Evolutionary conservation across 2,329 filamentous ascomycete genomes (phyloP), one percentile per base, ranked within the genome.

Genomic region (Apiospora sp.): DNA sequence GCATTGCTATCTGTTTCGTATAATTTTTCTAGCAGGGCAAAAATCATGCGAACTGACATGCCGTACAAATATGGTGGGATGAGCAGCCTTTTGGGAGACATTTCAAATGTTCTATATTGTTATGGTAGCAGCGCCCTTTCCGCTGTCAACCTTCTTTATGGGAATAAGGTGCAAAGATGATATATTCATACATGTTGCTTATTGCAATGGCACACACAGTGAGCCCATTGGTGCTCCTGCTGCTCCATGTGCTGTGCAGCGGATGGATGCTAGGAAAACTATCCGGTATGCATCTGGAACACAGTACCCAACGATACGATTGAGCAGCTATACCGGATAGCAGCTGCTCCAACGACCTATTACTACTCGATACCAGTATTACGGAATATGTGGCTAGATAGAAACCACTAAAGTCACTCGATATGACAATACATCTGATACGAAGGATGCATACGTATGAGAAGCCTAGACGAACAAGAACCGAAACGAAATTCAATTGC

Each of bases 401-500:
- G 19, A 14, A 13, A 69, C 14, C 48, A 44, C 48, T 22, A 4
- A n/a, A 70, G 48, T 27, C 44, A n/a, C 30, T 44, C 34, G 48
- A 13, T 70, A 70, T 58, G 58, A 58, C 43, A 0, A 43, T 44
- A 58, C 48, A 70, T 70, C 37, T 24, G 22, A 19, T 22, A 34
- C 14, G 37, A 41, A 10, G 37, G 19, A 19, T 30, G 22, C 43
- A 48, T 34, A 48, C 67, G 37, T 34, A 27, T 14, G 41, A 67
- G 37, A 44, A 41, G 24, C 22, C 34, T 24, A 16, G 22, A 27
- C 22, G 14, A 43, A 44, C 64, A 27, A 46, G 37, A 48, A 46
- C 41, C 41, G 27, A 37, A 70, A 51, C 46, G 43, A 49, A 70
- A 13, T 34, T 51, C 37, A 51, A 54, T 51, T 54, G 46, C 37